Conservation (phyloP, 768 basidiomycete genomes). For the Tephrocybe sp. region DNA sequence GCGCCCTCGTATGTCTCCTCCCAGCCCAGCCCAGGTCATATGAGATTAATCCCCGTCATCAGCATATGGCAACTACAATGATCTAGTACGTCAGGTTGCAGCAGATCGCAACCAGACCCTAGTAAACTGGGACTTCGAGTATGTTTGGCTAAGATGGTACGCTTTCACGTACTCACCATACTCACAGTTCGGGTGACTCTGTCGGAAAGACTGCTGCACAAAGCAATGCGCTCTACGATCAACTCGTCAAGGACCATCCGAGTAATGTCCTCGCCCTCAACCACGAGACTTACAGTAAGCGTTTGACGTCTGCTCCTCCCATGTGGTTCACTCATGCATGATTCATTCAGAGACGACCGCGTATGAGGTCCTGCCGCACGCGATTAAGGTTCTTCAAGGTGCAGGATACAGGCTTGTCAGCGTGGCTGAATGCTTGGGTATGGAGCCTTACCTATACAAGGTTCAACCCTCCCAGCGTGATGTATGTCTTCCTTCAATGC, state of each 20-base stretch:
- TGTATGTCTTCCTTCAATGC: no score
- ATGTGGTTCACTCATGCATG: not conserved
- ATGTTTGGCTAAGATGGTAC: slow-evolving; percentile 3
- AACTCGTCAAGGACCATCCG: slow-evolving; percentile 18
- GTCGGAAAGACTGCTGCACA: slow-evolving; percentile 20
- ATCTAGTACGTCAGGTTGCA: slow-evolving; percentile 31
- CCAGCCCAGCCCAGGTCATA: not conserved
- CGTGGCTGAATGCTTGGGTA: slow-evolving; percentile 36
- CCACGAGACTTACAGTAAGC: slow-evolving; percentile 30
- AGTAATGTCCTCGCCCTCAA: slow-evolving; percentile 30
- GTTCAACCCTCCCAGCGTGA: no score
- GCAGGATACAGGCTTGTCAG: slow-evolving; percentile 37
- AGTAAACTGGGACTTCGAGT: slow-evolving; percentile 40
- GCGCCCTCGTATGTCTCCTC: slow-evolving; percentile 32
- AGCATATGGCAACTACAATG: slow-evolving; percentile 42
- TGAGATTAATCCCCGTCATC: not conserved
- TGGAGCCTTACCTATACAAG: slow-evolving; percentile 25
- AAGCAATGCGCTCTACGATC: slow-evolving; percentile 22
- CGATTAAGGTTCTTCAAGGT: slow-evolving; percentile 23
- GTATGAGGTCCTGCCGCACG: slow-evolving; percentile 24
- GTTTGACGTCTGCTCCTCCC: not conserved
- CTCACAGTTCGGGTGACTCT: slow-evolving; percentile 27
- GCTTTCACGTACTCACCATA: not conserved
- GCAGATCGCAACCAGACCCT: slow-evolving; percentile 27
- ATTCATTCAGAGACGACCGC: slow-evolving; percentile 5